These are phyloP conservation scores for Tanacetum coccineum DNA, from an alignment of 129 eudicot genomes.

Conservation along the genomic window DNA sequence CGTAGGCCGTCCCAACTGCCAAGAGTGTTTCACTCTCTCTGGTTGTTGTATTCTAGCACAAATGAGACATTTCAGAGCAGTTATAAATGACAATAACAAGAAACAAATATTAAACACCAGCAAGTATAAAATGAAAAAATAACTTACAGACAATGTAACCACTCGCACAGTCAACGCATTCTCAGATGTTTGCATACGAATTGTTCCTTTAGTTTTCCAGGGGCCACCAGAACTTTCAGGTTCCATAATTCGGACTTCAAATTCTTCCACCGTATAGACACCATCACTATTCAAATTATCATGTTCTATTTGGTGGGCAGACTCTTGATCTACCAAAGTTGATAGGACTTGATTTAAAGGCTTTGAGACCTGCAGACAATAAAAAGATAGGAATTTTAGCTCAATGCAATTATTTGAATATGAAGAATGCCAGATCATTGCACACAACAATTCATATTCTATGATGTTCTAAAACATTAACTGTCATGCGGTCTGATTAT, in stretches of 20 bases:
- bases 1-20: conserved; percentile 97
- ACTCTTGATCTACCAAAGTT: conserved; percentile 87
- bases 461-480: conserved; percentile 1
- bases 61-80: conserved; percentile 10
- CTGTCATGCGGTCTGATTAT: too few species aligned
- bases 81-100: conserved; percentile 6
- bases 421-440: neutral
- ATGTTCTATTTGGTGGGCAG: conserved; percentile 80
- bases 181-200: conserved; percentile 91
- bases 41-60: conserved; percentile 72
- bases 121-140: neutral
- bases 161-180: conserved; percentile 92
- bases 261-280: conserved; percentile 82
- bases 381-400: conserved; percentile 14
- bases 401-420: neutral
- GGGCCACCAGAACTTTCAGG: conserved; percentile 91
- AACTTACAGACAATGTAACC: conserved; percentile 80
- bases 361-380: conserved; percentile 59
- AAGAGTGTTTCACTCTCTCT: conserved; percentile 89
- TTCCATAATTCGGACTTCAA: conserved; percentile 86
- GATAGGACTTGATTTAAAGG: conserved; percentile 94
- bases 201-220: conserved; percentile 92
- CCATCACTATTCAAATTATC: conserved; percentile 67
- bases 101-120: conserved; percentile 4
- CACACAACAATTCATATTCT: conserved; percentile 14